Percentiles rank a stretch among this genome's conserved stretches.
Evolutionary conservation across 495 filamentous ascomycete species (phyloP).

Genomic region (Penicillium malachiteum): DNA sequence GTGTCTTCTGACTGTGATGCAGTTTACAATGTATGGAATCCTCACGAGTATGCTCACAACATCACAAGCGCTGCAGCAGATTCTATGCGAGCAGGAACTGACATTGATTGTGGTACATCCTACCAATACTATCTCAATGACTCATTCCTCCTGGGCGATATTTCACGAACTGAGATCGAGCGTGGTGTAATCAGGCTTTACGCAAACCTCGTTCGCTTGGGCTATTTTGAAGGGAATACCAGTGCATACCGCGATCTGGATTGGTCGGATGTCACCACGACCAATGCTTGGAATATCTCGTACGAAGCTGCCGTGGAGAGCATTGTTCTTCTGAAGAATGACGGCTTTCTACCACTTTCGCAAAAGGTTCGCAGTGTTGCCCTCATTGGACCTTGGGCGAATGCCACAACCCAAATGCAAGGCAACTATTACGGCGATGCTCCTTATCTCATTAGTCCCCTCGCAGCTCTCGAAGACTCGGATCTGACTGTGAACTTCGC

Average conservation of each 20-base stretch:
- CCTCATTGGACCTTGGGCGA: conserved; percentile 59
- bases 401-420: conserved; percentile 58
- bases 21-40: conserved; percentile 55
- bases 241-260: conserved; percentile 49
- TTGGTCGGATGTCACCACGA: conserved; percentile 52
- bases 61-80: conserved; percentile 49
- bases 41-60: conserved; percentile 52
- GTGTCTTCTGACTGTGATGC: conserved; percentile 60
- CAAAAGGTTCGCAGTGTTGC: conserved; percentile 44
- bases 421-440: conserved; percentile 51
- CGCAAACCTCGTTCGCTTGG: conserved; percentile 52
- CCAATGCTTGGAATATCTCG: conserved; percentile 54
- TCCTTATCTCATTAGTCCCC: conserved; percentile 55
- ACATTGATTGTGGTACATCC: conserved; percentile 60
- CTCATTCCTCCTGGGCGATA: conserved; percentile 47
- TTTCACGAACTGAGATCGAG: conserved; percentile 51
- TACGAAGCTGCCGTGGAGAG: conserved; percentile 59
- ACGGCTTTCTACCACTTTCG: conserved; percentile 52
- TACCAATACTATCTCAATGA: conserved; percentile 51
- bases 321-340: conserved; percentile 62
- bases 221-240: conserved; percentile 58
- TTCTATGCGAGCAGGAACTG: conserved; percentile 58
- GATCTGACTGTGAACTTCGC: conserved; percentile 50
- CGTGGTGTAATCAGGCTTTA: conserved; percentile 56
- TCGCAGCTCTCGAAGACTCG: conserved; percentile 46